These are phyloP conservation scores for Penicillium frequentans DNA, from an alignment of 2,329 filamentous ascomycete species.

Conservation along the genomic window DNA sequence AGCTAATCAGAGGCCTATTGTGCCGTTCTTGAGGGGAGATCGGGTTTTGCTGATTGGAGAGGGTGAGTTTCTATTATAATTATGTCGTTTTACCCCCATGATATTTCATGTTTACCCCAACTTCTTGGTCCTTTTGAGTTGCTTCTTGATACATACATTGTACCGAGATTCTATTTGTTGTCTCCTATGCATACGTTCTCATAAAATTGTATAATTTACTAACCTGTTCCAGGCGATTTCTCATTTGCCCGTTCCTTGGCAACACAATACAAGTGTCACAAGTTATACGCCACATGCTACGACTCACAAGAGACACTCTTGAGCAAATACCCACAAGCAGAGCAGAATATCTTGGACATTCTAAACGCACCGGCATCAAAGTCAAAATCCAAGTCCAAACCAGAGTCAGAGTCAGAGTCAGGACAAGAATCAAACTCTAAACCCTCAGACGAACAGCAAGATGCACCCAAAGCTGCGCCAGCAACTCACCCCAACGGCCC, in stretches of 20 bases:
- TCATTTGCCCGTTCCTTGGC: constrained; percentile 49
- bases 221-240: constrained; percentile 42
- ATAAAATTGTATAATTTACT: constrained; percentile 1
- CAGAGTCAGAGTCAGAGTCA: neutral
- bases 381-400: neutral
- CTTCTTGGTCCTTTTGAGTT: neutral
- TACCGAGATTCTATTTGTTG: neutral
- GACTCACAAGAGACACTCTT: constrained; percentile 52
- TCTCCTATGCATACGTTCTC: neutral
- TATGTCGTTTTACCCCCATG: constrained; percentile 1
- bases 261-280: constrained; percentile 41
- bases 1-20: constrained; percentile 30
- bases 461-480: neutral
- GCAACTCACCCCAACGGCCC: constrained; percentile 7
- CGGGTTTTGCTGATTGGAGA: constrained; percentile 47
- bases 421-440: neutral
- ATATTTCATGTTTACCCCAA: neutral
- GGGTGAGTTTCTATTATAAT: constrained; percentile 33
- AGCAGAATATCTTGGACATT: constrained; percentile 56
- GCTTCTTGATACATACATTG: neutral
- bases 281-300: constrained; percentile 46
- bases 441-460: neutral
- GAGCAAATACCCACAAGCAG: constrained; percentile 73
- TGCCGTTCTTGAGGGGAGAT: constrained; percentile 44
- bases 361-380: constrained; percentile 17